Base-by-base conservation (phyloP, 306 rosid genomes). In the Glycyrrhiza uralensis region DNA sequence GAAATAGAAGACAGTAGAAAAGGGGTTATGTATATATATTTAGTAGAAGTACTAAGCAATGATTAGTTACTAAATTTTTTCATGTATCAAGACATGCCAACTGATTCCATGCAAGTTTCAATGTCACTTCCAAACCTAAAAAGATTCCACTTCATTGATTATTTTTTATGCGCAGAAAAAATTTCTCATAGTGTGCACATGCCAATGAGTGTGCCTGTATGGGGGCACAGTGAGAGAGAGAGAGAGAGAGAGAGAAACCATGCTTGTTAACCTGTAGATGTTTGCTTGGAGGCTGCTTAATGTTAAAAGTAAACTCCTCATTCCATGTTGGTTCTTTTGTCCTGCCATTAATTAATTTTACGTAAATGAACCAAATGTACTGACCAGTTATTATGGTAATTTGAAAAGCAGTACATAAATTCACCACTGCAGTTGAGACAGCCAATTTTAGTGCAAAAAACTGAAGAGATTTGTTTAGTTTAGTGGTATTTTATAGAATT, bases 241-340 rank as follows among this genome's bases (percentile, higher is more conserved):
- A 28, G 73, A 52, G 35, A 12, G 19, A 61, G 68, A 24, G 29
- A 44, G 66, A 79, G 66, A 46, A 51, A 67, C 65, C 2, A 71
- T 66, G 79, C 47, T 82, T 82, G 69, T 72, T 81, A 72, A 91
- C 98, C 96, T 94, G 96, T 61, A 94, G 85, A 74, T 75, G 58
- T 59, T 77, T 88, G 63, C 69, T 80, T 14, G 89, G 83, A 66
- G 92, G 86, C 74, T 55, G 91, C 87, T 86, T 86, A 65, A 86
- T 73, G 77, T 91, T 76, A 71, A 94, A 88, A 66, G 79, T 79
- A 66, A 91, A 91, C 29, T 86, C 91, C 83, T 94, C 96, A 20
- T 94, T 91, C 98, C 98, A 94, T 14, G 90, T 87, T 54, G 97
- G 97, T 54, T 87, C 89, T 72, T 79, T 94, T 39, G 80, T 87